Evolutionary conservation across 805 yeast genomes (phyloP), one percentile per base, ranked within the genome.

Genomic region (Candida arabinofermentans): DNA sequence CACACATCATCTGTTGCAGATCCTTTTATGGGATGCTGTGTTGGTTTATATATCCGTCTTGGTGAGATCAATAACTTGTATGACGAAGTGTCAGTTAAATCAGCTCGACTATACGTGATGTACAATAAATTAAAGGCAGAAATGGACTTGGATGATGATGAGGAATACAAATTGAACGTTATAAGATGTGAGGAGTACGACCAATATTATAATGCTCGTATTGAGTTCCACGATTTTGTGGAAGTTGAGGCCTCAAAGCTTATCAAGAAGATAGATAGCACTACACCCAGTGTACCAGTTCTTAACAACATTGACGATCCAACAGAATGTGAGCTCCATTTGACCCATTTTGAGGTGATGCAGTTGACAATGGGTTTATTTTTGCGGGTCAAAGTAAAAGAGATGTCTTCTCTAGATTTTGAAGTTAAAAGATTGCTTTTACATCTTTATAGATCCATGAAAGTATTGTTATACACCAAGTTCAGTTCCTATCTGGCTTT

Each of bases 211-310:
- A 44, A 43, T 26, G 26, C 41, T 3, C 35, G 59, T 19, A 39
- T 49, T 9, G 40, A 31, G 10, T 55, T 55, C 24, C 61, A 55
- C 40, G 57, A 49, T 24, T 56, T 58, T 57, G 51, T 52, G 13
- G 49, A 56, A 14, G n/a, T 24, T n/a, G 37, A 47, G 18, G 44
- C 54, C 10, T 17, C 19, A 8, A 21, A 18, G 10, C 33, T 55
- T 18, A 38, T 44, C 29, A 37, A 45, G 2, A 43, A 40, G 29
- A 49, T 54, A 17, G 36, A 37, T 10, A 30, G 42, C 10, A 47
- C 56, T 12, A 26, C 37, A 24, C 55, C 55, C 4, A 37, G 42
- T 24, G 24, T 48, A 10, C 41, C 47, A 8, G 42, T 43, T n/a
- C 24, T 41, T 4, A 14, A 21, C 8, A 17, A 37, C n/a, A 39